phyloP scores from a whole-genome alignment of 805 yeast genomes.

The Metschnikowia koreensis region DNA sequence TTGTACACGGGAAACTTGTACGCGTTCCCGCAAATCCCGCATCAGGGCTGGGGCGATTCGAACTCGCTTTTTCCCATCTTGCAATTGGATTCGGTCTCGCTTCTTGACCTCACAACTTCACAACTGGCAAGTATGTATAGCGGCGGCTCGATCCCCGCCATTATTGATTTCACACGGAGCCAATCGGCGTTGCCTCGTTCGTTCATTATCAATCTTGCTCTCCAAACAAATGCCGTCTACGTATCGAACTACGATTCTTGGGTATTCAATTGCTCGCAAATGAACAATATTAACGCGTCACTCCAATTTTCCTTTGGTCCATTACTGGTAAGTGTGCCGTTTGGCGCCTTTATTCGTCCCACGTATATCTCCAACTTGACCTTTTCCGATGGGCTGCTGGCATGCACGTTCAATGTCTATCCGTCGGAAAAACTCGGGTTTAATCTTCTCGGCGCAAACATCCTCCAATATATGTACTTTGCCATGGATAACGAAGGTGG shows the following conservation, averaged over 20 bases:
- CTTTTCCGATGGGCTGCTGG: constrained; percentile 53
- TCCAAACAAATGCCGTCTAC: constrained; percentile 68
- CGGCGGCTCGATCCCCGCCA: constrained; percentile 46
- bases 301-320: constrained; percentile 55
- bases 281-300: constrained; percentile 48
- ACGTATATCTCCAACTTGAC: constrained; percentile 30
- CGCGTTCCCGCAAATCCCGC: constrained; percentile 49
- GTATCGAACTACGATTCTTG: constrained; percentile 47
- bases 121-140: constrained; percentile 32
- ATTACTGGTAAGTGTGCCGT: constrained; percentile 48
- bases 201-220: constrained; percentile 57
- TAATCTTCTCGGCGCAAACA: constrained; percentile 57
- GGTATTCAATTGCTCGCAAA: constrained; percentile 58
- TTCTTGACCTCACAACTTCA: constrained; percentile 36
- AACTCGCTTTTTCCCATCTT: constrained; percentile 27
- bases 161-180: constrained; percentile 55
- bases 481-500: constrained; percentile 64
- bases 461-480: constrained; percentile 50
- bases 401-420: constrained; percentile 54
- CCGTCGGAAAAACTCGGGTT: constrained; percentile 51
- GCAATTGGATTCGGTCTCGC: constrained; percentile 23
- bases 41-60: constrained; percentile 17
- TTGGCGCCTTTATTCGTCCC: constrained; percentile 44
- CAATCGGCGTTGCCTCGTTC: constrained; percentile 55
- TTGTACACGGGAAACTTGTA: constrained; percentile 48